phyloP scores from a whole-genome alignment of 352 stramenopile species.

The Elongisporangium prolatum region DNA sequence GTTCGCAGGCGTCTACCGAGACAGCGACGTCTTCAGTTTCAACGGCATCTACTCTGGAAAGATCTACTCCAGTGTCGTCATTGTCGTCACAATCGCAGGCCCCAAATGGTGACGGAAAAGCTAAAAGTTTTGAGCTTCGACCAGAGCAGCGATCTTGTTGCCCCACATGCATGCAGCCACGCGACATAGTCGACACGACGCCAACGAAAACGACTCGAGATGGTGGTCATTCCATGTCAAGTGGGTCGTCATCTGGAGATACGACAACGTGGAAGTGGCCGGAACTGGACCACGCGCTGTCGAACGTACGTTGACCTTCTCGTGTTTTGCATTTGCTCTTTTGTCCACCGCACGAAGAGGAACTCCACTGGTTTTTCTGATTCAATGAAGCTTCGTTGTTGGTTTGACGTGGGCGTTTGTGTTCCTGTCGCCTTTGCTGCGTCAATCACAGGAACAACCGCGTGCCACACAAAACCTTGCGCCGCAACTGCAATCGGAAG shows the following conservation, averaged over 20 bases:
- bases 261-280: neutral
- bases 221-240: neutral
- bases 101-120: neutral
- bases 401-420: neutral
- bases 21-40: neutral
- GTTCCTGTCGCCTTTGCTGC: neutral
- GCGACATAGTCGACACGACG: neutral
- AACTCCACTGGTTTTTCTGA: neutral
- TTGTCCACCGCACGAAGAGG: neutral
- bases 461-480: conserved; percentile 30
- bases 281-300: neutral
- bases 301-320: neutral
- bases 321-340: neutral
- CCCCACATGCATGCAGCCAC: neutral
- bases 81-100: neutral
- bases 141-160: neutral
- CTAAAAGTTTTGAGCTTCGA: neutral
- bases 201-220: neutral
- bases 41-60: neutral
- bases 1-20: neutral
- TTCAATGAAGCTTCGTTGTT: neutral
- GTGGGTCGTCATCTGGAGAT: neutral
- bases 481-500: conserved; percentile 14
- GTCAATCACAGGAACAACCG: conserved; percentile 23
- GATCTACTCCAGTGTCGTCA: neutral